Base-by-base conservation (phyloP, 495 filamentous ascomycete species). In the Viridothelium virens region DNA sequence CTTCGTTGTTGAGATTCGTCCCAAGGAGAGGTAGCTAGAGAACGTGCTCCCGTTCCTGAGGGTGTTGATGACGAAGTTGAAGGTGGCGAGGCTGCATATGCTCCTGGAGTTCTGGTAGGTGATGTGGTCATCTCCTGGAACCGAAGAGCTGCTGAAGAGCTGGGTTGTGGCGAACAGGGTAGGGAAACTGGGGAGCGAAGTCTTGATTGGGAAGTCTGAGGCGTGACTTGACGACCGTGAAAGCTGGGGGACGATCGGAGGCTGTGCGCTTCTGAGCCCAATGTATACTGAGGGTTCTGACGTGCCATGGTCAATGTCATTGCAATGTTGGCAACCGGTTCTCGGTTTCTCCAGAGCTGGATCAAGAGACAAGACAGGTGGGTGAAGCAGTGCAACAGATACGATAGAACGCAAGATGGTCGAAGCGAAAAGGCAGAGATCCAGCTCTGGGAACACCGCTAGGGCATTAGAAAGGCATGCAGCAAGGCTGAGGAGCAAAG, bases 61-160 rank as follows among this genome's bases (percentile, higher is more conserved):
- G 53, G 53, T 59, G 53, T 34, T 10, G 53, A 59, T 7, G 53
- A 59, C 53, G 53, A 59, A 14, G 53, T 59, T 59, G 53, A 59
- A 14, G 53, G 53, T 14, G 53, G 53, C 14, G 53, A 59, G 53
- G 36, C 14, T 4, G 18, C 14, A 59, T 59, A 36, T n/a, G 33
- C n/a, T 36, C 53, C 53, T 10, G 53, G 25, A 59, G 3, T 33
- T 2, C 7, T 33, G 3, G 53, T 36, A 59, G 53, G 53, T 14
- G 53, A 14, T 5, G 53, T 36, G 3, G 14, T 14, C 18, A 36
- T 36, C 5, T 31, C 31, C 5, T 36, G n/a, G 7, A 36, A 10
- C 7, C 31, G 53, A 33, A 59, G 53, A 0, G 48, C 5, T 53
- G 48, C 11, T 7, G 53, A 59, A 9, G 53, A 9, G 18, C 25